Evolutionary conservation across 2,329 filamentous ascomycete genomes (phyloP).

Genomic region (Trichoderma sp.): DNA sequence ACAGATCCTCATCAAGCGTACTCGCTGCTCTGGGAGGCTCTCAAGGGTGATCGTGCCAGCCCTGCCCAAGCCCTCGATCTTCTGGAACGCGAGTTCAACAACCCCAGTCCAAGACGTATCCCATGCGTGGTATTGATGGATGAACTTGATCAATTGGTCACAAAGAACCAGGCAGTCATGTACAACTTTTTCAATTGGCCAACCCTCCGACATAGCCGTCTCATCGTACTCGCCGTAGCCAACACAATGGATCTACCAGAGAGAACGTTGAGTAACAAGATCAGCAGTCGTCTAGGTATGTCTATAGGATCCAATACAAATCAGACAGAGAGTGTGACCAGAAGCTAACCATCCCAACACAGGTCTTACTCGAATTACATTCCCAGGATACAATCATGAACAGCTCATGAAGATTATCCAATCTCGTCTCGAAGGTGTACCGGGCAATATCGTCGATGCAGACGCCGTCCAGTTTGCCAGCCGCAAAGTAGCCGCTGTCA

Average conservation of each 20-base stretch:
- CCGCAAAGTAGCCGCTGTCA: slow-evolving; percentile 93
- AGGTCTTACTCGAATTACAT: slow-evolving; percentile 89
- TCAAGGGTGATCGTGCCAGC: slow-evolving; percentile 89
- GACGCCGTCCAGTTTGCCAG: slow-evolving; percentile 96
- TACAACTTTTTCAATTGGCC: slow-evolving; percentile 99
- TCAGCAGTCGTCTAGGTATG: slow-evolving; percentile 77
- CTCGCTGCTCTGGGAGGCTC: slow-evolving; percentile 88
- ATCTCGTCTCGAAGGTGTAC: slow-evolving; percentile 84
- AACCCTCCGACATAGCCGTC: slow-evolving; percentile 79
- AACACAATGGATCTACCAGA: slow-evolving; percentile 99
- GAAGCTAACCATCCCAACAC: background rate
- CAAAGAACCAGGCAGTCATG: slow-evolving; percentile 99
- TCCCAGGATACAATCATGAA: slow-evolving; percentile 94
- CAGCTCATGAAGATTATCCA: slow-evolving; percentile 97
- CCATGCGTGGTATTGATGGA: slow-evolving; percentile 99
- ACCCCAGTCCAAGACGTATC: slow-evolving; percentile 84
- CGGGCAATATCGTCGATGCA: slow-evolving; percentile 83
- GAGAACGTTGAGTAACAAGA: slow-evolving; percentile 95
- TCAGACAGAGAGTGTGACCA: background rate
- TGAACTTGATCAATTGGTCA: slow-evolving; percentile 95
- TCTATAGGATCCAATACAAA: background rate
- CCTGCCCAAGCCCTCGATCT: slow-evolving; percentile 88
- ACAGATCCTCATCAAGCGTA: slow-evolving; percentile 97
- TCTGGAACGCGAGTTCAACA: slow-evolving; percentile 86
- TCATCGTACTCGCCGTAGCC: slow-evolving; percentile 95